phyloP scores from a whole-genome alignment of 805 yeast species.

The Ogataea degrootiae region DNA sequence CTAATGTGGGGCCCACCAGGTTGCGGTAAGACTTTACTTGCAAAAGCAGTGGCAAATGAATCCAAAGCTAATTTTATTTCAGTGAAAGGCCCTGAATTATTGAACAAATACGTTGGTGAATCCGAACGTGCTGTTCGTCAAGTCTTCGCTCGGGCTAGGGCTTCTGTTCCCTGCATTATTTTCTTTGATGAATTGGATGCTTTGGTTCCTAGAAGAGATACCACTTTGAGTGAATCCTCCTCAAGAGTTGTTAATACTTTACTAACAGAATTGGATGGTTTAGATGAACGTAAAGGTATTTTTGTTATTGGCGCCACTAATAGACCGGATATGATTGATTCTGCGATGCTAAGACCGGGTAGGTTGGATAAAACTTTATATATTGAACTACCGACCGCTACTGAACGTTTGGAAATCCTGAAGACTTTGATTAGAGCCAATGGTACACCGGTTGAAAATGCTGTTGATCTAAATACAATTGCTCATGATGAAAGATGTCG shows the following conservation, averaged over 20 bases:
- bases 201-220: constrained; percentile 88
- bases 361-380: constrained; percentile 89
- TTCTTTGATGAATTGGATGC: constrained; percentile 97
- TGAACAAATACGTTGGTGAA: constrained; percentile 95
- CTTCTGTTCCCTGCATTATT: constrained; percentile 90
- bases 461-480: constrained; percentile 56
- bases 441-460: constrained; percentile 64
- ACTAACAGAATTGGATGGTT: constrained; percentile 90
- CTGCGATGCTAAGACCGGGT: constrained; percentile 97
- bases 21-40: constrained; percentile 93
- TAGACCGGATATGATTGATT: constrained; percentile 96
- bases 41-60: constrained; percentile 97
- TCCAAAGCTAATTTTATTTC: constrained; percentile 94
- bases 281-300: constrained; percentile 87
- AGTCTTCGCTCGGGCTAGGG: constrained; percentile 87
- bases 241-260: constrained; percentile 93
- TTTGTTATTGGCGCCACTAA: constrained; percentile 96
- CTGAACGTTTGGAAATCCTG: constrained; percentile 78
- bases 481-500: constrained; percentile 77
- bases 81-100: constrained; percentile 92
- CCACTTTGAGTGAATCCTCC: constrained; percentile 81
- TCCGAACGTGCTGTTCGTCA: constrained; percentile 91
- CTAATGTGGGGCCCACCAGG: constrained; percentile 99
- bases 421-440: constrained; percentile 67
- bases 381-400: constrained; percentile 79